A percentile compares a stretch with the other conserved stretches of the same genome.
phyloP scores from a whole-genome alignment of 2,329 filamentous ascomycete species.

The Cladosporium austrohemisphaericum region DNA sequence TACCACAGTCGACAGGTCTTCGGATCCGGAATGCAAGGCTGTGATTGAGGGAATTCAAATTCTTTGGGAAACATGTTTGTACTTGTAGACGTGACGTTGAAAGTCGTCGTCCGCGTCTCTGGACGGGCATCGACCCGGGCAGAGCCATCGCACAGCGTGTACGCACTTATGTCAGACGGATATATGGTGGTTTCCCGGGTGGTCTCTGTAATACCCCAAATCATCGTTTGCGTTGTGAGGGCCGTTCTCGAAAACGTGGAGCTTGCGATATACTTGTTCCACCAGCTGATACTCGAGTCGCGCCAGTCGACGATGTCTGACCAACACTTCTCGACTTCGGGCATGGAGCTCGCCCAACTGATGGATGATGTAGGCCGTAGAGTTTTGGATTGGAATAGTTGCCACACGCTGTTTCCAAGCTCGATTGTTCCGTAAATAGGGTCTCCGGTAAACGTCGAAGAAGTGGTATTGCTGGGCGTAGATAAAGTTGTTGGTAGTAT shows the following conservation, averaged over 20 bases:
- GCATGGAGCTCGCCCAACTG: constrained; percentile 5
- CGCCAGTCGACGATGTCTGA: constrained; percentile 10
- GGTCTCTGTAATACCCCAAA: constrained; percentile 4
- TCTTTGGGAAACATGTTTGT: neutral
- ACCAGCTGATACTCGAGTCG: neutral
- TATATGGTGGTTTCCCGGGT: constrained; percentile 16
- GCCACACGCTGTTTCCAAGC: neutral
- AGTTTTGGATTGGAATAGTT: neutral
- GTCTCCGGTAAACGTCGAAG: no score
- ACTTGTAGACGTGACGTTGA: constrained; percentile 5
- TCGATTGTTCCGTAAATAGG: no score
- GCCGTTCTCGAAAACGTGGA: neutral
- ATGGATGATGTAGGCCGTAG: neutral
- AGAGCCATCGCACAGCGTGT: constrained; percentile 26
- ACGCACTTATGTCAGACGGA: constrained; percentile 17
- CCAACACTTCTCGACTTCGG: constrained; percentile 7
- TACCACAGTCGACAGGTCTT: constrained; percentile 21
- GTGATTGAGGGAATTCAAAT: neutral
- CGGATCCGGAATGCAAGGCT: constrained; percentile 17
- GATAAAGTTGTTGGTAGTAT: no score
- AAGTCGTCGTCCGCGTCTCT: constrained; percentile 16
- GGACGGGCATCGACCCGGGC: constrained; percentile 19
- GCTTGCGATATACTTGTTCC: constrained; percentile 7
- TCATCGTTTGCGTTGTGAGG: neutral
- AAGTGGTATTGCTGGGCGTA: no score